Conservation (phyloP, 164 flowering plant species). For the Magnolia sinica region DNA sequence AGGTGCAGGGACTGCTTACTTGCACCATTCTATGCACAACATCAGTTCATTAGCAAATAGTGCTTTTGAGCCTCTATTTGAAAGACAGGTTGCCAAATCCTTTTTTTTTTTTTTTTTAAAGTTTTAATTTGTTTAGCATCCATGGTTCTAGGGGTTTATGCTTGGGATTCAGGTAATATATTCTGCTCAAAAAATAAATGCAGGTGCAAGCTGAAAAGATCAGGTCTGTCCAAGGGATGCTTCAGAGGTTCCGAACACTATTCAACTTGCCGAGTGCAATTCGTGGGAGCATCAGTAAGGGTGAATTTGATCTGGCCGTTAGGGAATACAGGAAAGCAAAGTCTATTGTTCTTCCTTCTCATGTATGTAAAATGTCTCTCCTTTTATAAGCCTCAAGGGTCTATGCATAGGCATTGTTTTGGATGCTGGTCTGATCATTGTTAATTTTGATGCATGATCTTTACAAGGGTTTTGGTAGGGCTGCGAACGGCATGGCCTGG, state of each 20-base stretch:
- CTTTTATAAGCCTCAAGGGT: not conserved
- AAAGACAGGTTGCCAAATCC: constrained; percentile 75
- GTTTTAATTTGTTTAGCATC: constrained; percentile 11
- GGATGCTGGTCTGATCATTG: not conserved
- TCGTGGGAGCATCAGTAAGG: constrained; percentile 91
- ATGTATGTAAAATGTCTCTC: constrained; percentile 44
- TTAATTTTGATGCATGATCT: not conserved
- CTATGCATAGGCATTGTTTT: not conserved
- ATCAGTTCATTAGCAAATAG: constrained; percentile 76
- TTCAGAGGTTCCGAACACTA: constrained; percentile 91
- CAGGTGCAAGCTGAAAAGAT: constrained; percentile 99
- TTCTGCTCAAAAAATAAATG: constrained; percentile 11
- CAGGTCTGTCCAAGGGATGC: constrained; percentile 99
- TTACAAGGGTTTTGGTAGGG: not conserved
- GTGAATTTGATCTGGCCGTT: constrained; percentile 97
- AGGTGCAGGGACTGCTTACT: constrained; percentile 89
- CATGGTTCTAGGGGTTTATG: not conserved
- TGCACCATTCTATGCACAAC: constrained; percentile 62
- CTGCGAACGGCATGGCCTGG: not conserved
- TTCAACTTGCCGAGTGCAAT: constrained; percentile 95
- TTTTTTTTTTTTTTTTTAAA: not conserved
- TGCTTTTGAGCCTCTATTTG: constrained; percentile 89
- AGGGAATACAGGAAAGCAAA: constrained; percentile 97
- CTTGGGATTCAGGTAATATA: not conserved
- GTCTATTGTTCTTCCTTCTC: constrained; percentile 94